A percentile compares a stretch with the other conserved stretches of the same genome.
Evolutionary conservation across 306 rosid species (phyloP).

Genomic region (Parietaria judaica): DNA sequence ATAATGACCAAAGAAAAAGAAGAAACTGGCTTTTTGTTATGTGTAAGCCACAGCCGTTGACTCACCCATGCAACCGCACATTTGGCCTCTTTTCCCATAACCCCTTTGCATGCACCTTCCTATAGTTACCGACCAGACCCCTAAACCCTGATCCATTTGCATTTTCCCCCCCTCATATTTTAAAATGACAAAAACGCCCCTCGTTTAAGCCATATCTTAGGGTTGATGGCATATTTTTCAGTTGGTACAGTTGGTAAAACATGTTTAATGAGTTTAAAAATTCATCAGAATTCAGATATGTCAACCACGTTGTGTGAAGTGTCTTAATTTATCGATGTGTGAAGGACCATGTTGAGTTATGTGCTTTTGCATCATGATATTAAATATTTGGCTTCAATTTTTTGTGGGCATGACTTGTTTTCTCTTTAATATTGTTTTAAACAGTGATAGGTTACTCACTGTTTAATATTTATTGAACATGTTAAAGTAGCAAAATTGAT

Average conservation of each 20-base stretch:
- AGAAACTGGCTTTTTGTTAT: neutral
- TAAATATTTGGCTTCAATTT: too few species aligned
- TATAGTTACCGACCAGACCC: neutral
- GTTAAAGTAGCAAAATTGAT: too few species aligned
- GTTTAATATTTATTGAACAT: too few species aligned
- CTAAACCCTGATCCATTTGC: too few species aligned
- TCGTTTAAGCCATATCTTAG: too few species aligned
- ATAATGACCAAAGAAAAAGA: too few species aligned
- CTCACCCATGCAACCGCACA: constrained; percentile 37
- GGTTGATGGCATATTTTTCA: neutral
- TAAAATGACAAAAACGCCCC: neutral
- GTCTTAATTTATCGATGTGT: neutral
- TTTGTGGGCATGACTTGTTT: too few species aligned
- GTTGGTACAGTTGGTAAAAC: neutral
- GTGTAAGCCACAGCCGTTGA: constrained; percentile 17
- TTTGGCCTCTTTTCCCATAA: constrained; percentile 12
- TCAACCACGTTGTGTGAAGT: neutral
- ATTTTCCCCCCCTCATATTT: too few species aligned
- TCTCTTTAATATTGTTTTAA: too few species aligned
- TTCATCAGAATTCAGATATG: neutral
- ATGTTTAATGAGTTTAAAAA: neutral
- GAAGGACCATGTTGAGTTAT: neutral
- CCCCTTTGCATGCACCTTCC: neutral
- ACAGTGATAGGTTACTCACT: too few species aligned
- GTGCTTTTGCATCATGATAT: too few species aligned